Evolutionary conservation across 768 basidiomycete species (phyloP).

Genomic region (Xerocomellus chrysenteron): DNA sequence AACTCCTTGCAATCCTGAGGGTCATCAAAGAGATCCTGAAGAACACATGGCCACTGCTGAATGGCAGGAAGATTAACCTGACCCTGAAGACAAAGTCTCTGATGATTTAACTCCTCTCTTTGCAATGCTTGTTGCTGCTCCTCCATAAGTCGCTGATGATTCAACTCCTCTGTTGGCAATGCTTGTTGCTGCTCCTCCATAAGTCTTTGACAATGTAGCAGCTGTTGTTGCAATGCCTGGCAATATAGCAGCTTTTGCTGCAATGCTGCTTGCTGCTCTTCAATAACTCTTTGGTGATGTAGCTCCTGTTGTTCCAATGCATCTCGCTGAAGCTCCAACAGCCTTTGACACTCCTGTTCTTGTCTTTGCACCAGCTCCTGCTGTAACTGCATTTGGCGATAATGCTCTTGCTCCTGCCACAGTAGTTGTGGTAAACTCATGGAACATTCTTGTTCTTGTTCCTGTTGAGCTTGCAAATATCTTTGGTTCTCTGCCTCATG

Average conservation of each 20-base stretch:
- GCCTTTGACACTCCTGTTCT: background rate
- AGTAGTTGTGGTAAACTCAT: background rate
- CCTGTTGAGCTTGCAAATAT: background rate
- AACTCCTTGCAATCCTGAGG: too few relatives aligned
- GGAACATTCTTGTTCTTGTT: background rate
- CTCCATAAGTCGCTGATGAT: too few relatives aligned
- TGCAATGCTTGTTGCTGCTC: too few relatives aligned
- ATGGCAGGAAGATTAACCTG: too few relatives aligned
- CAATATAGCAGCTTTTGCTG: background rate
- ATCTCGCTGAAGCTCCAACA: background rate
- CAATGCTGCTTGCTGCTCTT: background rate
- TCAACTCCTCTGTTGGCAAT: too few relatives aligned
- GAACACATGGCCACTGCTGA: too few relatives aligned
- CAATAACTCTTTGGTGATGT: background rate
- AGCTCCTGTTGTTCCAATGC: background rate
- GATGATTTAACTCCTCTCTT: too few relatives aligned
- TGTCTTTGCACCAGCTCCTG: background rate
- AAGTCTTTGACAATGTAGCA: background rate
- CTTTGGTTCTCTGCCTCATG: background rate
- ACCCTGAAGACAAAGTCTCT: too few relatives aligned
- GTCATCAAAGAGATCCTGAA: too few relatives aligned
- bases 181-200: too few relatives aligned
- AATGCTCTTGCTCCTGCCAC: background rate
- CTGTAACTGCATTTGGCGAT: background rate
- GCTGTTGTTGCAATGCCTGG: background rate